Percentiles rank a stretch among this genome's conserved stretches.
Conservation (phyloP, 2,329 filamentous ascomycete species). For the Zasmidium angulare region DNA sequence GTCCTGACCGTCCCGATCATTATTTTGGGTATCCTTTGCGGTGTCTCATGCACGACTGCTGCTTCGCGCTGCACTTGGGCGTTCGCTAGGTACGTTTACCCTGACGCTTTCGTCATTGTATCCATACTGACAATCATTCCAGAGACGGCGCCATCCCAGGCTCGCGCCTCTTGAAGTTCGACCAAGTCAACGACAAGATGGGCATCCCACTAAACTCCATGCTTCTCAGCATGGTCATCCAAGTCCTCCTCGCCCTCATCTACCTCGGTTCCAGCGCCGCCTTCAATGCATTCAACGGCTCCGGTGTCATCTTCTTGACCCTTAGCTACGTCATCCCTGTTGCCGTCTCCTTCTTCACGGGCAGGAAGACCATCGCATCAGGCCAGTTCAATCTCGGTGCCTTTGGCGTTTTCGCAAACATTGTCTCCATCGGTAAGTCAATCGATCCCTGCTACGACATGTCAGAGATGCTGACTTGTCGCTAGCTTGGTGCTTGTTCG, state of each 20-base stretch:
- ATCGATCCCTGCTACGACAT: background rate
- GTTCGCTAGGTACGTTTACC: slow-evolving; percentile 54
- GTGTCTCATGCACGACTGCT: slow-evolving; percentile 68
- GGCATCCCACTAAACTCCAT: slow-evolving; percentile 70
- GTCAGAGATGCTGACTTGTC: slow-evolving; percentile 29
- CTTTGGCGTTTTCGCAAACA: slow-evolving; percentile 62
- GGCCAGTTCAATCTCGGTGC: slow-evolving; percentile 63
- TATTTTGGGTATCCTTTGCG: slow-evolving; percentile 66
- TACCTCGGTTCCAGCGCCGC: slow-evolving; percentile 69
- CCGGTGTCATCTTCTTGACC: slow-evolving; percentile 64
- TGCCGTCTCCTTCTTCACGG: slow-evolving; percentile 60
- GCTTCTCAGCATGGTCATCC: slow-evolving; percentile 67
- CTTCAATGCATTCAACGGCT: slow-evolving; percentile 64
- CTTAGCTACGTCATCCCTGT: slow-evolving; percentile 68
- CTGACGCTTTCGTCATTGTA: background rate
- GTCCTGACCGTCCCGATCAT: slow-evolving; percentile 64
- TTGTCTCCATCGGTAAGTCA: slow-evolving; percentile 61
- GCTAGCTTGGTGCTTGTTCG: slow-evolving; percentile 64
- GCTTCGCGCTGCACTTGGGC: slow-evolving; percentile 68
- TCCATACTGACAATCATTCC: background rate
- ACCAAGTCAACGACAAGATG: slow-evolving; percentile 59
- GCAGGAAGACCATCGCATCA: slow-evolving; percentile 58
- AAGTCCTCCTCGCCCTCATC: slow-evolving; percentile 64
- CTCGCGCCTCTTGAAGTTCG: slow-evolving; percentile 53
- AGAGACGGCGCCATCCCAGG: slow-evolving; percentile 66